These are phyloP conservation scores for Termitomyces sp. DNA, from an alignment of 768 basidiomycete species.

Conservation along the genomic window DNA sequence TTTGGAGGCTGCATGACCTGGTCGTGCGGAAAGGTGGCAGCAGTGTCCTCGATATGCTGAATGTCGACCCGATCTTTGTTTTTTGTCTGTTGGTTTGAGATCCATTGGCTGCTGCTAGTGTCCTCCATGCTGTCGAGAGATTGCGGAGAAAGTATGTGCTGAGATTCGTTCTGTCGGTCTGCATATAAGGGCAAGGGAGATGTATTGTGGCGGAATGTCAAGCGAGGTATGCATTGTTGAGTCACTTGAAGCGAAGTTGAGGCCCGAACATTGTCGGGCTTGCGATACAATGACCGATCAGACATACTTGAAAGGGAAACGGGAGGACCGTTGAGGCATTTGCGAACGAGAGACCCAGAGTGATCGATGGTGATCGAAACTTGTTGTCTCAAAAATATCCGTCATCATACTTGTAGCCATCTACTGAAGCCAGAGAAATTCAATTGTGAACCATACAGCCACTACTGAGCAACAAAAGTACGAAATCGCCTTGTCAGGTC, in stretches of 20 bases:
- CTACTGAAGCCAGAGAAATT: not conserved
- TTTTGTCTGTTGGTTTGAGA: not conserved
- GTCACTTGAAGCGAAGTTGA: not conserved
- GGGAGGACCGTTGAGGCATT: not conserved
- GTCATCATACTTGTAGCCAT: not conserved
- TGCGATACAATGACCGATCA: not conserved
- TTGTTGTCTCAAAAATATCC: not conserved
- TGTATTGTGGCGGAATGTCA: slow-evolving; percentile 1
- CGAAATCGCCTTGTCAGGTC: not conserved
- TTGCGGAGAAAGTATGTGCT: not conserved
- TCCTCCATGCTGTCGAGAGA: not conserved
- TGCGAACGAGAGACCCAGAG: not conserved
- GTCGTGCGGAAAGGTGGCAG: slow-evolving; percentile 7
- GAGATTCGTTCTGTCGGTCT: not conserved
- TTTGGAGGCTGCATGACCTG: slow-evolving; percentile 39
- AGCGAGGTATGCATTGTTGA: not conserved
- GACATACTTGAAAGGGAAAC: not conserved
- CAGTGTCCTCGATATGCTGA: not conserved
- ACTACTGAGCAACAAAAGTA: not conserved
- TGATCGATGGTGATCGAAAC: slow-evolving; percentile 2
- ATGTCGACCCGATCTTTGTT: not conserved
- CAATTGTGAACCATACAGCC: not conserved
- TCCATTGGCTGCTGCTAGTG: not conserved
- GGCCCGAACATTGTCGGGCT: not conserved
- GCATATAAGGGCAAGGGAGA: not conserved